These are phyloP conservation scores for Friedmanniomyces endolithicus DNA, from an alignment of 495 filamentous ascomycete genomes.

Conservation along the genomic window DNA sequence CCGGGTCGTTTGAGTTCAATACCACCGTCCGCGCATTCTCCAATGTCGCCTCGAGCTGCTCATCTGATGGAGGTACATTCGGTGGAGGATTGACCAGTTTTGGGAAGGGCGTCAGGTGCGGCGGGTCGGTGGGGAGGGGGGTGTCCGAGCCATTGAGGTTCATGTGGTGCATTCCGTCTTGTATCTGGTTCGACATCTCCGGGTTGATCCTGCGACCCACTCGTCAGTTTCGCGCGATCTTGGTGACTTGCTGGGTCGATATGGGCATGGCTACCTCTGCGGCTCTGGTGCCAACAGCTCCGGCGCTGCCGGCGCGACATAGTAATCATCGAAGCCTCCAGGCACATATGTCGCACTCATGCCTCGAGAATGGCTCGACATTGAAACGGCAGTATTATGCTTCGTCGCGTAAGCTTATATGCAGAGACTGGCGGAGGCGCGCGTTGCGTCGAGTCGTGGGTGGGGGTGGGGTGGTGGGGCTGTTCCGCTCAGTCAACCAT, in stretches of 20 bases:
- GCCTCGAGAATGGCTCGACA: not conserved
- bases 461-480: no score
- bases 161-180: slow-evolving; percentile 77
- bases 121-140: slow-evolving; percentile 26
- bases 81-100: slow-evolving; percentile 65
- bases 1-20: slow-evolving; percentile 84
- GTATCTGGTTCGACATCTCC: slow-evolving; percentile 74
- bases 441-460: not conserved
- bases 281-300: slow-evolving; percentile 72
- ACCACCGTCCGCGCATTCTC: slow-evolving; percentile 72
- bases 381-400: not conserved
- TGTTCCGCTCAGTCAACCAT: not conserved
- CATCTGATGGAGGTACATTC: slow-evolving; percentile 88
- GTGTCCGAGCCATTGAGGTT: slow-evolving; percentile 48
- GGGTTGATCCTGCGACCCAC: slow-evolving; percentile 48
- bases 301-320: slow-evolving; percentile 53
- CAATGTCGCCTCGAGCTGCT: slow-evolving; percentile 79
- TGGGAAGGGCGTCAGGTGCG: slow-evolving; percentile 86
- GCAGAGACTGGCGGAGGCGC: not conserved
- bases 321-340: slow-evolving; percentile 83
- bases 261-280: slow-evolving; percentile 52
- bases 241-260: not conserved
- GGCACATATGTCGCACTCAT: slow-evolving; percentile 55
- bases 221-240: not conserved
- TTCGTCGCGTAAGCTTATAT: no score